phyloP scores from a whole-genome alignment of 208 protist genomes.

The Phytomonas francai region DNA sequence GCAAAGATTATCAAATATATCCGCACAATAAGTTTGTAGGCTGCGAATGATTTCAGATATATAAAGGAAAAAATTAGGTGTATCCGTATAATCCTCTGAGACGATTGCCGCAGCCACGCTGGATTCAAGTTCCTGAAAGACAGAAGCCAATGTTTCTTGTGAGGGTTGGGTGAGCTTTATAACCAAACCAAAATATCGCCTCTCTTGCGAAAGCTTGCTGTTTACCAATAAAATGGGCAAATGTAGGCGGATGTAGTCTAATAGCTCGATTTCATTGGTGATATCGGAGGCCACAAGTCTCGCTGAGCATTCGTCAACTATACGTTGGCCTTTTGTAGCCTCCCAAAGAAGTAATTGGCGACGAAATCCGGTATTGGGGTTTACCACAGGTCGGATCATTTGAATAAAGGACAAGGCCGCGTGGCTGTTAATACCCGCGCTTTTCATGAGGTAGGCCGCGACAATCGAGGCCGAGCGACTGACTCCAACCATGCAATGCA shows the following conservation, averaged over 20 bases:
- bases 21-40: conserved; percentile 23
- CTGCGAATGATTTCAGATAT: conserved; percentile 57
- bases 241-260: conserved; percentile 22
- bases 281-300: conserved; percentile 36
- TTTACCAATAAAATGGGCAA: conserved; percentile 33
- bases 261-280: conserved; percentile 24
- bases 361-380: conserved; percentile 74
- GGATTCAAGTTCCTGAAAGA: conserved; percentile 33
- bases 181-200: conserved; percentile 53
- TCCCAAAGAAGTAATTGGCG: conserved; percentile 61
- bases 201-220: conserved; percentile 47
- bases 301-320: conserved; percentile 48
- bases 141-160: conserved; percentile 17
- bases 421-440: conserved; percentile 28
- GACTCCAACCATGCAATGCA: conserved; percentile 86
- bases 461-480: conserved; percentile 78
- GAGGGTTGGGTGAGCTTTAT: conserved; percentile 12
- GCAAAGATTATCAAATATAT: conserved; percentile 12
- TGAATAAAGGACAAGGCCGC: conserved; percentile 53
- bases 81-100: conserved; percentile 64
- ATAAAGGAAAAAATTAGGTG: conserved; percentile 74
- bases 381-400: conserved; percentile 40
- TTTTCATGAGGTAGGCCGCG: conserved; percentile 82
- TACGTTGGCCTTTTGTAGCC: conserved; percentile 25
- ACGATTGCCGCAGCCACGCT: conserved; percentile 32